Conservation (phyloP, 208 protist species). For the Wallacemonas sp. region DNA sequence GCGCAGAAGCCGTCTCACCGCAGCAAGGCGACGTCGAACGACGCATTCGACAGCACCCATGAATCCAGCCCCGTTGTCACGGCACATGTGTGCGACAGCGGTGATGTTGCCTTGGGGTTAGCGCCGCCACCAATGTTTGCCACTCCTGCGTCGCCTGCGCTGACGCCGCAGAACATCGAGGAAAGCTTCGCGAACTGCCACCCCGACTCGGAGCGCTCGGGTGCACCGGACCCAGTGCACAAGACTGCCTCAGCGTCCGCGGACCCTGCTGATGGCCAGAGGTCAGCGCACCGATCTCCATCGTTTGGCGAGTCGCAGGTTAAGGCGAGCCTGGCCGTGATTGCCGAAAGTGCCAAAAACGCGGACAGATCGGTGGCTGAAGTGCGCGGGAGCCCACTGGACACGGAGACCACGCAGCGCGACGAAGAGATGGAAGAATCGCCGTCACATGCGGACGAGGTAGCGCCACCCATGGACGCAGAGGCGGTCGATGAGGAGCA, state of each 20-base stretch:
- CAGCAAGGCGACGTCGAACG: slow-evolving; percentile 14
- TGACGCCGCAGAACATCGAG: slow-evolving; percentile 44
- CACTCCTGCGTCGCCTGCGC: slow-evolving; percentile 14
- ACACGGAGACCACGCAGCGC: too few relatives aligned
- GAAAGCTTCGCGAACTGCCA: slow-evolving; percentile 31
- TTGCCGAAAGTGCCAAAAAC: not conserved
- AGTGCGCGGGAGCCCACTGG: not conserved
- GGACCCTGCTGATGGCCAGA: not conserved
- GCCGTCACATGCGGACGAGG: not conserved
- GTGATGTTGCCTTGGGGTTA: not conserved
- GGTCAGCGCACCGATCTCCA: not conserved
- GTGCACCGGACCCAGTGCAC: slow-evolving; percentile 6
- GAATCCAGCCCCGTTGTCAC: not conserved
- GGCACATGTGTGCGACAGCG: too few relatives aligned
- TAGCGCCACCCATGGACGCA: not conserved
- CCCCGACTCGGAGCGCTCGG: not conserved
- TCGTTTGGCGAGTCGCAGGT: slow-evolving; percentile 10
- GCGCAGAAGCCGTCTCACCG: slow-evolving; percentile 18
- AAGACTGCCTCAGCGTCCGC: not conserved
- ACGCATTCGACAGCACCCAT: not conserved
- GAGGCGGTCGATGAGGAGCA: slow-evolving; percentile 11
- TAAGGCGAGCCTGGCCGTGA: slow-evolving; percentile 8
- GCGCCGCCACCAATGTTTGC: slow-evolving; percentile 9
- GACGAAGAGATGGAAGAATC: not conserved
- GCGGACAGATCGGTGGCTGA: slow-evolving; percentile 9